Percentiles rank a stretch among this genome's conserved stretches.
Conservation (phyloP, 805 yeast genomes). For the Yarrowia sp. region DNA sequence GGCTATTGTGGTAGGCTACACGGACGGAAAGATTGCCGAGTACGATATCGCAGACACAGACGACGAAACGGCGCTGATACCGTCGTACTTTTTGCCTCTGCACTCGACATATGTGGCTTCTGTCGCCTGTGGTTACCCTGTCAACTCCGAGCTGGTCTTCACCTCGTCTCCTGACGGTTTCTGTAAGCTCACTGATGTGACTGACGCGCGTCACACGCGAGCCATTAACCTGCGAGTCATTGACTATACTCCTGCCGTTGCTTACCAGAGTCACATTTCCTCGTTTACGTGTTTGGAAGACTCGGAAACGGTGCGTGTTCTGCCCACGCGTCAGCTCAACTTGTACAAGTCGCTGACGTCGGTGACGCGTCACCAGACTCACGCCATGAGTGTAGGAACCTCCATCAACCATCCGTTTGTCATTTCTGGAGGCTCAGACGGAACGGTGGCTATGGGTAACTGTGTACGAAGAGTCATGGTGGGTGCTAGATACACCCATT, state of each 20-base stretch:
- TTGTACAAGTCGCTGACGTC: slow-evolving; percentile 36
- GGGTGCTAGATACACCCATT: slow-evolving; percentile 33
- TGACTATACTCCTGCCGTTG: slow-evolving; percentile 36
- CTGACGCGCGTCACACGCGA: slow-evolving; percentile 27
- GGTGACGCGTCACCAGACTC: slow-evolving; percentile 45
- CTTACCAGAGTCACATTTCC: slow-evolving; percentile 34
- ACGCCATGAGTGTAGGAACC: slow-evolving; percentile 43
- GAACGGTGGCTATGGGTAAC: slow-evolving; percentile 46
- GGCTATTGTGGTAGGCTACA: slow-evolving; percentile 54
- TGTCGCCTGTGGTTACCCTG: background rate
- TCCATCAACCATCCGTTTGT: slow-evolving; percentile 50
- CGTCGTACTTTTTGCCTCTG: slow-evolving; percentile 1
- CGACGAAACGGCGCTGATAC: slow-evolving; percentile 11
- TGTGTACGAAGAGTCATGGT: slow-evolving; percentile 38
- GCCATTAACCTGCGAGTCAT: slow-evolving; percentile 35
- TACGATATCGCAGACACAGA: slow-evolving; percentile 42
- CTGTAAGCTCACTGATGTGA: slow-evolving; percentile 11
- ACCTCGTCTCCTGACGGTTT: slow-evolving; percentile 23
- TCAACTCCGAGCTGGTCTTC: background rate
- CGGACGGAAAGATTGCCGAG: slow-evolving; percentile 60
- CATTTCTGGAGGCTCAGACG: slow-evolving; percentile 52
- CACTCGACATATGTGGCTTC: slow-evolving; percentile 15
- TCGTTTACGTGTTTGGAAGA: slow-evolving; percentile 47
- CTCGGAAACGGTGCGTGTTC: slow-evolving; percentile 40
- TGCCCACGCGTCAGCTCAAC: slow-evolving; percentile 41